phyloP scores from a whole-genome alignment of 192 early-diverging fungal genomes.

The Ambispora gerdemannii region DNA sequence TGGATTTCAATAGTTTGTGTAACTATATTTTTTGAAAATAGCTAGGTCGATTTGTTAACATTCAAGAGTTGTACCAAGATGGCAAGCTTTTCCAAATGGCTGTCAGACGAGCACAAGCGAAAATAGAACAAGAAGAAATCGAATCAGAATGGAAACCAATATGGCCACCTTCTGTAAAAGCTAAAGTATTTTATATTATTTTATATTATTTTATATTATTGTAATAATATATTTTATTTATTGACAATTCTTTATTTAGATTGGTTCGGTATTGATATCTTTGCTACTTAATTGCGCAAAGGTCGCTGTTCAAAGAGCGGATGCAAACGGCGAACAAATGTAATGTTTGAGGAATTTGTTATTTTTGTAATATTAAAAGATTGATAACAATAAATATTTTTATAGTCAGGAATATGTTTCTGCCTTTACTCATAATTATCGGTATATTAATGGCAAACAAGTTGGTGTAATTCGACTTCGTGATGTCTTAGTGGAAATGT shows the following conservation, averaged over 20 bases:
- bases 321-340: conserved; percentile 56
- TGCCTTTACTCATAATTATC: conserved; percentile 76
- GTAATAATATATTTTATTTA: conserved; percentile 45
- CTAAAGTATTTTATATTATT: conserved; percentile 41
- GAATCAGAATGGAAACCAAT: conserved; percentile 60
- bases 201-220: too few relatives aligned
- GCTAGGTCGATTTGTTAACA: conserved; percentile 24
- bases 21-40: not conserved
- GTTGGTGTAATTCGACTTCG: conserved; percentile 73
- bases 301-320: conserved; percentile 55
- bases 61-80: conserved; percentile 70
- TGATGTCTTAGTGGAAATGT: conserved; percentile 62
- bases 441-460: conserved; percentile 58
- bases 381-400: too few relatives aligned
- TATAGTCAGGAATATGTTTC: conserved; percentile 56
- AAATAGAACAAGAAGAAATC: conserved; percentile 51
- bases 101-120: conserved; percentile 64
- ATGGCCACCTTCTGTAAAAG: conserved; percentile 61
- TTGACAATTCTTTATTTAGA: conserved; percentile 2
- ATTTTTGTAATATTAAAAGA: too few relatives aligned
- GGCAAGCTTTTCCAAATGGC: conserved; percentile 82
- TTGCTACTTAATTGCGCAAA: conserved; percentile 71
- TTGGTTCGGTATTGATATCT: conserved; percentile 51
- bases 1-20: not conserved
- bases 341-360: too few relatives aligned